A percentile compares a stretch with the other conserved stretches of the same genome.
phyloP scores from a whole-genome alignment of 2,329 filamentous ascomycete species.

The Ascocoryne sarcoides region DNA sequence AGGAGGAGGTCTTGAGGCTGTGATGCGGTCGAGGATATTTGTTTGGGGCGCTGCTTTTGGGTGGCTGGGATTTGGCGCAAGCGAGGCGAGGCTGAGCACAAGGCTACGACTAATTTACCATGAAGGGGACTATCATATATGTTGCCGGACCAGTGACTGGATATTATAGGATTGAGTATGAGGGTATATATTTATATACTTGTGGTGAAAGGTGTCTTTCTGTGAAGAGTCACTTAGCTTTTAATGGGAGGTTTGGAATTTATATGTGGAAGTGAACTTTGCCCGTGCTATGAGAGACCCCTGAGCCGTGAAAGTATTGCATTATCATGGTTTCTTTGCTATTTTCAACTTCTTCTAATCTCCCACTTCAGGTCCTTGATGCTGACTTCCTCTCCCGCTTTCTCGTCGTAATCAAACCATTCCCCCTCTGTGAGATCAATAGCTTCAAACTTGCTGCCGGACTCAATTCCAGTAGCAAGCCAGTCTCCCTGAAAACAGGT shows the following conservation, averaged over 20 bases:
- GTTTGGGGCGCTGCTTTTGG: slow-evolving; percentile 14
- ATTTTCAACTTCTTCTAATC: slow-evolving; percentile 40
- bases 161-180: too few relatives aligned
- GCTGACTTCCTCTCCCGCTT: slow-evolving; percentile 82
- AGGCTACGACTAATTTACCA: too few relatives aligned
- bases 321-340: too few relatives aligned
- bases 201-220: too few relatives aligned
- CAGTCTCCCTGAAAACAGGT: slow-evolving; percentile 63
- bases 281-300: too few relatives aligned
- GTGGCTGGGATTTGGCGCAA: slow-evolving; percentile 1
- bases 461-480: slow-evolving; percentile 74
- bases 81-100: slow-evolving; percentile 11
- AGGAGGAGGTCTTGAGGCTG: slow-evolving; percentile 14
- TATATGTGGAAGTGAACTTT: too few relatives aligned
- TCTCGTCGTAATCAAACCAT: slow-evolving; percentile 98
- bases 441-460: slow-evolving; percentile 67
- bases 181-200: too few relatives aligned
- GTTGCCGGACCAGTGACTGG: too few relatives aligned
- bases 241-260: too few relatives aligned
- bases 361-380: slow-evolving; percentile 87
- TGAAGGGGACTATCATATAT: too few relatives aligned
- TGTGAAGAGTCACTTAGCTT: too few relatives aligned
- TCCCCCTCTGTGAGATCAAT: slow-evolving; percentile 85
- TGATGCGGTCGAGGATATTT: slow-evolving; percentile 8
- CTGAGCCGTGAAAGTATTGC: too few relatives aligned